Base-by-base conservation (phyloP, 805 yeast genomes). In the Candida michaelii region DNA sequence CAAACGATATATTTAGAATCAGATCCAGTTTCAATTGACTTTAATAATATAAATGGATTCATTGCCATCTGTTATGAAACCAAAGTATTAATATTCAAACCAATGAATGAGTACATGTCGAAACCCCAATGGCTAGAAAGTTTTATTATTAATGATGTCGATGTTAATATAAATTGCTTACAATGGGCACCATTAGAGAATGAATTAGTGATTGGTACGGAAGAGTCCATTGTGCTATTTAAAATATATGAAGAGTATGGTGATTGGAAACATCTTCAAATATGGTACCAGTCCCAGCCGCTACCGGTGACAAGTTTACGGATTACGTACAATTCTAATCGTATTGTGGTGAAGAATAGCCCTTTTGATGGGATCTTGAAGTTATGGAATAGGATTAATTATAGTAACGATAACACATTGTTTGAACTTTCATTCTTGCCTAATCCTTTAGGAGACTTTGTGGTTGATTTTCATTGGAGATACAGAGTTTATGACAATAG, bases 1-100 rank as follows among this genome's bases (percentile, higher is more conserved):
- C 98, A 91, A 60, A 89, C 96, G 0, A 65, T 89, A 1, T 85
- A 85, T 52, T 66, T 89, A 16, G 81, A 80, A 9, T 48, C 66
- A 1, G 96, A 87, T 55, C 82, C 91, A 13, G 54, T 56, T 17
- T 79, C 84, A 1, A 81, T 89, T 3, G 83, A 80, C 44, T 72
- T 90, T 36, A 81, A 86, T 53, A 53, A 71, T 1, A 51, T 58
- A 4, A 79, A 78, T 49, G 97, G 96, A 7, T 55, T 48, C 32
- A 66, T 70, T 5, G 86, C 89, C 0, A 71, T 83, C 3, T 74
- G 80, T 0, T 58, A 77, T 7, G 71, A 64, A 0, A 50, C 62
- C 11, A 64, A 63, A 34, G 65, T 85, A 1, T 50, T 63, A 11
- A 53, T 85, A 0, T 83, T 71, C 54, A 73, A 74, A 34, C 91